Base-by-base conservation (phyloP, 257 asterid genomes). In the Parsonsia alboflavescens region DNA sequence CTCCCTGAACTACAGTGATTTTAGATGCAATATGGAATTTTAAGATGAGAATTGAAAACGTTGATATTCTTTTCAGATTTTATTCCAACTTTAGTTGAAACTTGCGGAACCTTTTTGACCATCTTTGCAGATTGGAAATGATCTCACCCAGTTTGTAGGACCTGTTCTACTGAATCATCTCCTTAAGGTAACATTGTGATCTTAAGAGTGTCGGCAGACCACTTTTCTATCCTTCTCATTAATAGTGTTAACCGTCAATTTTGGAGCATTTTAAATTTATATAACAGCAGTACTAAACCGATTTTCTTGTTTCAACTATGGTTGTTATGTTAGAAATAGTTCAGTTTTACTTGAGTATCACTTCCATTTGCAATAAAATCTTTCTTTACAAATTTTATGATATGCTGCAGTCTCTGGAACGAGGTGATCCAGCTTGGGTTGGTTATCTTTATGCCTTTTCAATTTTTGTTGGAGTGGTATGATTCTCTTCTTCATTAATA, bases 91-190 rank as follows among this genome's bases (percentile, higher is more conserved):
- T 26, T 30, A 44, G 17, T 53, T 19, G 30, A 28, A 21, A 36
- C 39, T 73, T 19, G 41, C 28, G 24, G 24, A 62, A 57, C 53
- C 76, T 69, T 70, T 73, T 57, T 33, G 74, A 42, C 42, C 74
- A 68, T 76, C 78, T 75, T 19, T 82, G 74, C 84, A 89, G 98
- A 88, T 93, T 80, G 93, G 90, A 41, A 88, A 81, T 74, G 98
- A 93, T 83, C 90, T 93, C 75, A 87, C 96, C 71, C 97, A 91
- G 89, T 93, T 93, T 73, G 84, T 88, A 39, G 98, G 97, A 72
- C 98, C 97, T 39, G 83, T 93, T 76, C 71, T 93, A 72, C 83
- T 91, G 67, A 93, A 84, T 85, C 89, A 75, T 83, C 95, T 93
- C 62, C 76, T 91, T 79, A 85, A 88, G 97, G 98, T 89, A 80